These are phyloP conservation scores for Monosporascus sp. DNA, from an alignment of 2,329 filamentous ascomycete species.

Conservation along the genomic window DNA sequence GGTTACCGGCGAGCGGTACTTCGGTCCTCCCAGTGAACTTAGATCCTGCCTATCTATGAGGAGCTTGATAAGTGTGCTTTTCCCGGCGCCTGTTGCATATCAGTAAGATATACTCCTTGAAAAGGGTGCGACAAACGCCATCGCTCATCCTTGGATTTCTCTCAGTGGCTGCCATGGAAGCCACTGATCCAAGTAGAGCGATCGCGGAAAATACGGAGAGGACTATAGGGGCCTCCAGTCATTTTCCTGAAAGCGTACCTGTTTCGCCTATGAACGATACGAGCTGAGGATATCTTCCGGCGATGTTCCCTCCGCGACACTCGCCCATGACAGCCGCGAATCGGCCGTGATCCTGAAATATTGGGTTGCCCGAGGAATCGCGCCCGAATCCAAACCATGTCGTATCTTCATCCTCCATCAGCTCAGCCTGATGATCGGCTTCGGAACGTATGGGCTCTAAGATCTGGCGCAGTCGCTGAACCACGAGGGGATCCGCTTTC, in stretches of 20 bases:
- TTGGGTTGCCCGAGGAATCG: conserved; percentile 21
- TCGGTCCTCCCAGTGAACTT: conserved; percentile 19
- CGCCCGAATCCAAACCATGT: conserved; percentile 29
- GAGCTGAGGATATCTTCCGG: conserved; percentile 29
- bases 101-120: not conserved
- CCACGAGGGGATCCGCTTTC: conserved; percentile 24
- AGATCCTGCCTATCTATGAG: conserved; percentile 33
- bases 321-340: conserved; percentile 37
- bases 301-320: conserved; percentile 18
- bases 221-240: not conserved
- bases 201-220: not conserved
- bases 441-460: conserved; percentile 25
- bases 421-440: conserved; percentile 24
- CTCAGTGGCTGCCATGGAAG: not conserved
- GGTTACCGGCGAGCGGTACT: conserved; percentile 37
- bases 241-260: conserved; percentile 14
- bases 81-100: conserved; percentile 34
- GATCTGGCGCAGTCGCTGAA: conserved; percentile 25
- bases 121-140: not conserved
- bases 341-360: conserved; percentile 30
- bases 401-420: conserved; percentile 26
- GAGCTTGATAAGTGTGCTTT: conserved; percentile 44
- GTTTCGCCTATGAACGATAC: conserved; percentile 40
- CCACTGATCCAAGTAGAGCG: not conserved
- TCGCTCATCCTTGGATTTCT: not conserved